Conservation (phyloP, 257 asterid species). For the Misopates orontium region DNA sequence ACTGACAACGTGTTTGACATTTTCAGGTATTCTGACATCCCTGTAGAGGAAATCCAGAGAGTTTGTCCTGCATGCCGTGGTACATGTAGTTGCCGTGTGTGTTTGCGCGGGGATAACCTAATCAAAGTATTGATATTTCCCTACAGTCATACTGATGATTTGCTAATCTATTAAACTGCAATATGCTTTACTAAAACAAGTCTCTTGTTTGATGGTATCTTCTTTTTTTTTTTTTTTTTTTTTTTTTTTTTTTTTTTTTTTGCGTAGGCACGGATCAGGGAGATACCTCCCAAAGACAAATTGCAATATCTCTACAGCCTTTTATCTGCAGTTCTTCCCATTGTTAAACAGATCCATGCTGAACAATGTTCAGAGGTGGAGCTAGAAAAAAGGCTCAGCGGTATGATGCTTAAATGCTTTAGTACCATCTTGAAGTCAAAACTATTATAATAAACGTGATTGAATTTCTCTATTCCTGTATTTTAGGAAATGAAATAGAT, state of each 20-base stretch:
- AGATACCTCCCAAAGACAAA: slow-evolving; percentile 78
- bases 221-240: no score
- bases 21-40: slow-evolving; percentile 78
- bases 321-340: slow-evolving; percentile 88
- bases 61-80: slow-evolving; percentile 98
- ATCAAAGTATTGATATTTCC: slow-evolving; percentile 63
- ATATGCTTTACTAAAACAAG: slow-evolving; percentile 13
- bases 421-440: slow-evolving; percentile 21
- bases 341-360: slow-evolving; percentile 71
- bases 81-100: slow-evolving; percentile 84
- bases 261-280: slow-evolving; percentile 75
- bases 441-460: slow-evolving; percentile 19
- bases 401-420: slow-evolving; percentile 44
- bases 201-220: slow-evolving; percentile 22
- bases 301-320: slow-evolving; percentile 84
- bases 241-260: not conserved
- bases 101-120: slow-evolving; percentile 91
- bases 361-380: slow-evolving; percentile 88
- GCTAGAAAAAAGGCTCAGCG: slow-evolving; percentile 76
- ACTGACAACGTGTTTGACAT: slow-evolving; percentile 30
- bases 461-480: slow-evolving; percentile 25
- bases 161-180: slow-evolving; percentile 18
- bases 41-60: slow-evolving; percentile 70
- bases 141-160: slow-evolving; percentile 21
- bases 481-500: slow-evolving; percentile 80